Evolutionary conservation across 2,329 filamentous ascomycete genomes (phyloP), one percentile per base, ranked within the genome.

Genomic region (Septoria linicola): DNA sequence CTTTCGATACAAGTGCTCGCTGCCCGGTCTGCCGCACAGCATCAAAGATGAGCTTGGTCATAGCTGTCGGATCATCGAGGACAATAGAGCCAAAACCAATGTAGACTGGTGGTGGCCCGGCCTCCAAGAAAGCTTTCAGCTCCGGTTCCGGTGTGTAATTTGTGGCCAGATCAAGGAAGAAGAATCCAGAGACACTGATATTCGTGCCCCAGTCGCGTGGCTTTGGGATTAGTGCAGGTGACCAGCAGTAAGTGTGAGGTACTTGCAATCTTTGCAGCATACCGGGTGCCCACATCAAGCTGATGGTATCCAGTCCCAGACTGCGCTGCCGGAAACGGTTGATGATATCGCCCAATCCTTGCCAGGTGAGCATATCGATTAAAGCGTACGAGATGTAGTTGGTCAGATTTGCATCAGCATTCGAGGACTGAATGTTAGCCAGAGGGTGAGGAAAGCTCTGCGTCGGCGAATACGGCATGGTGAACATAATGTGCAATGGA

Each of bases 241-340:
- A 91, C 90, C 91, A 96, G 70, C 90, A 93, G 66, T 96, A 97
- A 0, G 91, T 95, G 61, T 88, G 89, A 0, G 91, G 89, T 13
- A 96, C 80, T 40, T 80, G 81, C 25, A 96, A 73, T 25, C 88
- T 82, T 37, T 81, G 83, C 11, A 95, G 74, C 66, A 95, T 80
- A 3, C 87, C 88, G 7, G 91, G 89, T 2, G 88, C 91, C 80
- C 87, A 92, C 41, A 95, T 84, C 6, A 89, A 74, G 54, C 87
- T 89, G 35, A 96, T 77, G 0, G 86, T 80, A 37, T 93, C 87
- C 1, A 96, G 74, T 20, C 87, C 85, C 1, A 95, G 76, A 11
- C 80, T 81, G 52, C 84, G 83, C 58, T 85, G 83, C 45, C 91
- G 79, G 64, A 96, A 96, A 8, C 84, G 80, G 65, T 97, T 96